Percentiles rank a stretch among this genome's conserved stretches.
phyloP scores from a whole-genome alignment of 129 eudicot species.

The Saussurea involucrata region DNA sequence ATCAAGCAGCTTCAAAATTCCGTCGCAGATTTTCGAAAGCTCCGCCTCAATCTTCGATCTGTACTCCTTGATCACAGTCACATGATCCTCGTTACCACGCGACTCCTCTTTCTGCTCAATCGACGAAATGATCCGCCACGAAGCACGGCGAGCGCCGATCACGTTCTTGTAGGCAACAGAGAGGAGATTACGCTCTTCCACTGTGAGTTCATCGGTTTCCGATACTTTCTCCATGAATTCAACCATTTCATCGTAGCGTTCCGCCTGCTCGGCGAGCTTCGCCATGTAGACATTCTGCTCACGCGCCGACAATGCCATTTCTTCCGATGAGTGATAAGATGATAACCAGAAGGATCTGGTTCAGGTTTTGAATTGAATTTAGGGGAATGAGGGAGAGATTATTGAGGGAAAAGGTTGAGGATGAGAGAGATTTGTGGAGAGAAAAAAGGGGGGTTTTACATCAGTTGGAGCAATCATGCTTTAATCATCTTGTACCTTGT shows the following conservation, averaged over 20 bases:
- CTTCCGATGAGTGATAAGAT: not conserved
- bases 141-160: constrained; percentile 64
- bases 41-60: constrained; percentile 58
- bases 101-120: constrained; percentile 70
- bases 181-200: constrained; percentile 52
- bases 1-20: constrained; percentile 56
- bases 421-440: constrained; percentile 26
- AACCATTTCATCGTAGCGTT: constrained; percentile 66
- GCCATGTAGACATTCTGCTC: constrained; percentile 51
- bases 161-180: constrained; percentile 64
- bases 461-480: not conserved
- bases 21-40: constrained; percentile 52
- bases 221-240: constrained; percentile 63
- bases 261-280: constrained; percentile 54
- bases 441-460: constrained; percentile 1
- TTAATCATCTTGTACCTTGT: not conserved
- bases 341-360: not conserved
- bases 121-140: constrained; percentile 65
- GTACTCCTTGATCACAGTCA: constrained; percentile 47
- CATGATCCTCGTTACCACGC: constrained; percentile 55
- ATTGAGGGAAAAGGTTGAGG: constrained; percentile 23
- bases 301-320: constrained; percentile 34
- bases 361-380: constrained; percentile 24
- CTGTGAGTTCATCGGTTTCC: constrained; percentile 48
- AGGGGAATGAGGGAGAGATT: constrained; percentile 20